Percentiles rank a stretch among this genome's conserved stretches.
Conservation (phyloP, 2,329 filamentous ascomycete species). For the Alternaria tenuissima region DNA sequence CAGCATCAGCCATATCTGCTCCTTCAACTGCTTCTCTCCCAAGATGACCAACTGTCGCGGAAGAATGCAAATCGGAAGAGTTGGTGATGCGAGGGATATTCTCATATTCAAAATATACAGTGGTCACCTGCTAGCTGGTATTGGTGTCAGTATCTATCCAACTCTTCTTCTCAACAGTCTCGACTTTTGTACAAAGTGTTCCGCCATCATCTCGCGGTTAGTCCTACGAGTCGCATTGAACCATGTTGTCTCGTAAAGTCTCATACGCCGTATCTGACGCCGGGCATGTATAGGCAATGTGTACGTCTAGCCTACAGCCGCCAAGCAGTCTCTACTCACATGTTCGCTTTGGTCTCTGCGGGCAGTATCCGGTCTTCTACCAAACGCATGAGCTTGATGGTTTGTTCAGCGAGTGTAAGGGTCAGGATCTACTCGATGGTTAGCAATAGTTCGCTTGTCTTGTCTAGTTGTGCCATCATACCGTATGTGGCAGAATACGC, state of each 20-base stretch:
- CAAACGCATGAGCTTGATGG: slow-evolving; percentile 87
- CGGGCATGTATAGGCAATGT: background rate
- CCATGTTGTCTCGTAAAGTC: background rate
- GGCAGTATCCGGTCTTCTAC: slow-evolving; percentile 71
- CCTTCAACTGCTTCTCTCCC: background rate
- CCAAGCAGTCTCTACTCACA: slow-evolving; percentile 45
- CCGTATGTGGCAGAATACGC: slow-evolving; percentile 91
- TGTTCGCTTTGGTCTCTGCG: slow-evolving; percentile 55
- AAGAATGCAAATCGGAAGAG: no score
- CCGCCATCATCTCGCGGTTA: background rate
- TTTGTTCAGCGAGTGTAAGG: slow-evolving; percentile 92
- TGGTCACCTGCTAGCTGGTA: background rate
- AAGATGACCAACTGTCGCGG: no score
- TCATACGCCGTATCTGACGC: background rate
- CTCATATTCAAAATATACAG: background rate
- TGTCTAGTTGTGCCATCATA: slow-evolving; percentile 44
- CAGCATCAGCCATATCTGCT: background rate
- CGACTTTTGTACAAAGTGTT: background rate
- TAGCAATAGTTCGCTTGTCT: slow-evolving; percentile 11
- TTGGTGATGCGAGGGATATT: background rate
- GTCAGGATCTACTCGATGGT: slow-evolving; percentile 74
- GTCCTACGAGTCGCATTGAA: background rate
- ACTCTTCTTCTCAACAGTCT: background rate
- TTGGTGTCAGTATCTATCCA: background rate
- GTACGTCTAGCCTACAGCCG: background rate